Evolutionary conservation across 805 yeast genomes (phyloP).

Genomic region (Metschnikowia baotianmanensis): DNA sequence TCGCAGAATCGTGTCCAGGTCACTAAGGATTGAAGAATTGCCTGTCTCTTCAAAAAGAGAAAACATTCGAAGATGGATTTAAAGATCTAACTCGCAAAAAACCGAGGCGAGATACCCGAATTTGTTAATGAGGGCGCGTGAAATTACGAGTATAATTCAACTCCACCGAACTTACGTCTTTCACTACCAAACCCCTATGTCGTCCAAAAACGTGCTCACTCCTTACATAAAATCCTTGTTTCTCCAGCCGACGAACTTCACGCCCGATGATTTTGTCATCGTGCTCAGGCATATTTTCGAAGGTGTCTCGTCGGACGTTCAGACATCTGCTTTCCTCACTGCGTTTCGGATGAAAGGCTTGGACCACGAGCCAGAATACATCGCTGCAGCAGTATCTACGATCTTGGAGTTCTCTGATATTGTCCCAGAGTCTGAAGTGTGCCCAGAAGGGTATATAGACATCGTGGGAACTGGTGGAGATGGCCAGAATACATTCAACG

Average conservation of each 20-base stretch:
- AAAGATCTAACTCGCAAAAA: too few relatives aligned
- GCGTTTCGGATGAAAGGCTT: constrained; percentile 69
- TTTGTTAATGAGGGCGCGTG: too few relatives aligned
- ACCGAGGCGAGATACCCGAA: too few relatives aligned
- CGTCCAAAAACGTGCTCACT: constrained; percentile 32
- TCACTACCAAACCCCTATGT: constrained; percentile 7
- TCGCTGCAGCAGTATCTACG: constrained; percentile 82
- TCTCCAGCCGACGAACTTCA: constrained; percentile 56
- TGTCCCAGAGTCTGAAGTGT: constrained; percentile 46
- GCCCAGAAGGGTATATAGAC: constrained; percentile 62
- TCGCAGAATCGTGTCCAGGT: too few relatives aligned
- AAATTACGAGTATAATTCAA: background rate
- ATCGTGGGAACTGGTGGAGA: constrained; percentile 99
- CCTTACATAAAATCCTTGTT: constrained; percentile 69
- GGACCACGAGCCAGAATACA: constrained; percentile 77
- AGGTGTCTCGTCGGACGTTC: constrained; percentile 63
- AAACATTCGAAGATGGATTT: too few relatives aligned
- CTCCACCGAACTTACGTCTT: background rate
- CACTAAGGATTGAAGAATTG: too few relatives aligned
- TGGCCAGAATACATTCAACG: constrained; percentile 96
- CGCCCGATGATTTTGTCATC: constrained; percentile 59
- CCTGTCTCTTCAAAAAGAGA: too few relatives aligned
- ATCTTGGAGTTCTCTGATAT: constrained; percentile 62
- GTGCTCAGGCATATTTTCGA: constrained; percentile 63
- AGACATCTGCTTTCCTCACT: constrained; percentile 75